Conservation (phyloP, 2,329 filamentous ascomycete genomes). For the Venturia carpophila region DNA sequence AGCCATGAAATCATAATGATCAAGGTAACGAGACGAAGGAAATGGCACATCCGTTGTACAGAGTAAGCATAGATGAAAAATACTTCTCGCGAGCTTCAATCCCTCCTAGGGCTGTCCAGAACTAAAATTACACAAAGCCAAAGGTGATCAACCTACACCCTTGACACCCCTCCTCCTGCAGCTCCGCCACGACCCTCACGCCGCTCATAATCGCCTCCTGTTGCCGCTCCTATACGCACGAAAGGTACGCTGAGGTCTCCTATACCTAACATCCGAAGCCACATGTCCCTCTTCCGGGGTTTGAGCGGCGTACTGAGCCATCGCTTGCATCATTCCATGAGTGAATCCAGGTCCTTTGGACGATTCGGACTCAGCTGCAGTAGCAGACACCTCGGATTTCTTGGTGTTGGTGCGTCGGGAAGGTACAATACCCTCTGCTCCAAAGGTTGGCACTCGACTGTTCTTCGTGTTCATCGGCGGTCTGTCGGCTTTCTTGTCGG, state of each 20-base stretch:
- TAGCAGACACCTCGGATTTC: neutral
- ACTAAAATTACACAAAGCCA: neutral
- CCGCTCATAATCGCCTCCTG: neutral
- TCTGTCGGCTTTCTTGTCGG: neutral
- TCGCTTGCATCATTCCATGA: constrained; percentile 2
- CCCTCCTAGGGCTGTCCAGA: neutral
- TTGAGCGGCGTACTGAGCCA: constrained; percentile 1
- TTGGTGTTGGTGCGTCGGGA: neutral
- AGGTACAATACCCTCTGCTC: neutral
- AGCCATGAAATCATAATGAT: neutral
- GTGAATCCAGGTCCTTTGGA: neutral
- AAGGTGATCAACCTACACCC: neutral
- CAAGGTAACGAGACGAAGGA: too few relatives aligned
- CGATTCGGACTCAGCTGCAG: neutral
- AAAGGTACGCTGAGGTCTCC: neutral
- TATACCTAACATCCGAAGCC: neutral
- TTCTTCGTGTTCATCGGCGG: neutral
- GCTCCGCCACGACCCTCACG: neutral
- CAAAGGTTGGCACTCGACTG: neutral
- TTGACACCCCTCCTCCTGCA: neutral
- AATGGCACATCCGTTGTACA: too few relatives aligned
- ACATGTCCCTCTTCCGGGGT: neutral
- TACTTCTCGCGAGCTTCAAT: neutral
- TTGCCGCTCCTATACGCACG: neutral
- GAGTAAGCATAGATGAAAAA: neutral